Evolutionary conservation across 352 stramenopile species (phyloP).

Genomic region (Globisporangium paddicum): DNA sequence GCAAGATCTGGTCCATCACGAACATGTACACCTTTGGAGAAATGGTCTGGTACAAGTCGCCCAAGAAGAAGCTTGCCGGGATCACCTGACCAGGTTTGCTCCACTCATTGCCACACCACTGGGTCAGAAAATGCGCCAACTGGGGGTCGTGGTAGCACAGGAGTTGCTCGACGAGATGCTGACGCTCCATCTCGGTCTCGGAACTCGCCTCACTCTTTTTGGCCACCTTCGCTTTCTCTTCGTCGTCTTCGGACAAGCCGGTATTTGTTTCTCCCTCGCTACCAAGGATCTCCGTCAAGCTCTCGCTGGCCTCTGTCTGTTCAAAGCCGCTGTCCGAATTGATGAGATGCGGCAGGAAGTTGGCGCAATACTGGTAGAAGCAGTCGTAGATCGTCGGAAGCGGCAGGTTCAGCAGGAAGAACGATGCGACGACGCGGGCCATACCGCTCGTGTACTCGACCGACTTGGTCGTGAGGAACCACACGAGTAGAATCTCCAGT

Average conservation of each 20-base stretch:
- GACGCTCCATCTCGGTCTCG: constrained; percentile 26
- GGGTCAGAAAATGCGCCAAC: constrained; percentile 58
- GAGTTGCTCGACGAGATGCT: constrained; percentile 68
- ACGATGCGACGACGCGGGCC: constrained; percentile 66
- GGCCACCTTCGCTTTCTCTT: constrained; percentile 30
- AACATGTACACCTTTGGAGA: constrained; percentile 54
- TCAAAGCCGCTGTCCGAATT: constrained; percentile 33
- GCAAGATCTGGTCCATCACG: constrained; percentile 76
- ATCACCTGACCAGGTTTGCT: constrained; percentile 52
- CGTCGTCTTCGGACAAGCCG: not conserved
- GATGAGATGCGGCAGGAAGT: constrained; percentile 69
- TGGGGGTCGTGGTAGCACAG: constrained; percentile 71
- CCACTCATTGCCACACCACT: constrained; percentile 73
- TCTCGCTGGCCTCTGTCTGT: constrained; percentile 21
- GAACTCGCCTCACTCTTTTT: constrained; percentile 9
- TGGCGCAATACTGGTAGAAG: constrained; percentile 81
- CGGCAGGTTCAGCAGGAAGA: constrained; percentile 68
- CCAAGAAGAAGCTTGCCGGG: constrained; percentile 51
- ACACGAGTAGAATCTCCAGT: constrained; percentile 71
- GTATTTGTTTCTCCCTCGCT: not conserved
- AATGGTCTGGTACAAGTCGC: constrained; percentile 64
- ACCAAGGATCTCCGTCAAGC: constrained; percentile 9
- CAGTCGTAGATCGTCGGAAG: constrained; percentile 81
- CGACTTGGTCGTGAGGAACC: constrained; percentile 80
- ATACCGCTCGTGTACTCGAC: constrained; percentile 70